Evolutionary conservation across 2,329 filamentous ascomycete genomes (phyloP).

Genomic region (Lachnellula hyalina): DNA sequence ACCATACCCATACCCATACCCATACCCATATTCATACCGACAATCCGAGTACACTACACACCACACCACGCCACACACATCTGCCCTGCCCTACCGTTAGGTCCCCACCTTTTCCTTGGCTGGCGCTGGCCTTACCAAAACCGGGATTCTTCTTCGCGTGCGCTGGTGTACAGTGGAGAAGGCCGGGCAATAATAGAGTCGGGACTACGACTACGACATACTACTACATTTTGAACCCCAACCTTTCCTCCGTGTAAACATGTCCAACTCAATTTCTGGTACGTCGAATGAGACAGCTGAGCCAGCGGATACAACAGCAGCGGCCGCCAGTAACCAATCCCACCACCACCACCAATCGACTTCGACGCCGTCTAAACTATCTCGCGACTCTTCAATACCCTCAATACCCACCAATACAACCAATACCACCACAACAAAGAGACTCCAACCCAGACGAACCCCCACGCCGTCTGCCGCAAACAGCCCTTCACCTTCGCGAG

Average conservation of each 20-base stretch:
- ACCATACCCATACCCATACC: too few species aligned
- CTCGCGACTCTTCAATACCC: slow-evolving; percentile 23
- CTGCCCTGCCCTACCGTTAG: too few species aligned
- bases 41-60: too few species aligned
- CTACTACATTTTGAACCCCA: background rate
- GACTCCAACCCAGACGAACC: slow-evolving; percentile 21
- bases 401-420: slow-evolving; percentile 11
- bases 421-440: slow-evolving; percentile 14
- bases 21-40: too few species aligned
- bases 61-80: too few species aligned
- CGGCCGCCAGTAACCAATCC: background rate
- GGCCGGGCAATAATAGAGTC: background rate
- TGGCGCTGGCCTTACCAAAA: too few species aligned
- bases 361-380: slow-evolving; percentile 6
- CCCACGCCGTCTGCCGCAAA: slow-evolving; percentile 34
- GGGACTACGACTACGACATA: background rate
- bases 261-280: background rate
- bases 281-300: background rate
- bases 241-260: background rate
- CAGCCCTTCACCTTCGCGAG: slow-evolving; percentile 43
- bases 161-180: too few species aligned
- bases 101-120: too few species aligned
- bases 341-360: background rate
- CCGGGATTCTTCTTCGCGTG: too few species aligned
- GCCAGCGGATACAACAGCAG: background rate